Base-by-base conservation (phyloP, 768 basidiomycete species). In the Asterophora lycoperdoides region DNA sequence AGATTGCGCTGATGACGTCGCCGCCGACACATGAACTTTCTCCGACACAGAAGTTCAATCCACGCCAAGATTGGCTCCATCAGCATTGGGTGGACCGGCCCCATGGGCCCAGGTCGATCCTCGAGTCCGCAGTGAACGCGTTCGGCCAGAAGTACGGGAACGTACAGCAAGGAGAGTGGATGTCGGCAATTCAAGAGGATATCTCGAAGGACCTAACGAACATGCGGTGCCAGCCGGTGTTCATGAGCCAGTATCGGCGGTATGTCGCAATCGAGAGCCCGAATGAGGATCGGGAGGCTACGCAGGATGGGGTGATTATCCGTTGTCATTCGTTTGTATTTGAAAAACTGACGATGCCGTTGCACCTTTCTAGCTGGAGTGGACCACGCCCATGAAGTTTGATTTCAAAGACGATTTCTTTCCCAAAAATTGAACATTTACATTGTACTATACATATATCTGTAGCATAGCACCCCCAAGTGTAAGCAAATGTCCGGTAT, bases 241-340 rank as follows among this genome's bases (percentile, higher is more conserved):
- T 88, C 30, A 81, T 84, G 77, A 65, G 72, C 40, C 58, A 70
- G 26, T 81, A 83, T 58, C 77, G 88, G 20, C 78, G 88, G 20
- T 89, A 78, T 63, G 79, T 86, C 9, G 72, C 86, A 1, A 65
- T 90, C 32, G 73, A 61, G 56, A 67, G 69, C 41, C 59, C 65
- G 37, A 63, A 59, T 29, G 68, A 75, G 53, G 52, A 47, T 9
- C 49, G 52, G 26, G 50, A 58, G 34, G 46, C 56, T 44, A 53
- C 46, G 46, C 63, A 60, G 39, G 61, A 69, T 49, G 81, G 77
- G 50, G 85, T 86, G 59, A 46, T 81, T 75, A 5, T n/a, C 19
- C 41, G 14, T 17, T n/a, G 13, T 41, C 23, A 23, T 19, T 15
- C 46, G 40, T 41, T 42, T 7, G 23, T 18, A 10, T 34, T n/a